A percentile compares a stretch with the other conserved stretches of the same genome.
These are phyloP conservation scores for Cercospora zeae-maydis DNA, from an alignment of 2,329 filamentous ascomycete genomes.

Conservation along the genomic window DNA sequence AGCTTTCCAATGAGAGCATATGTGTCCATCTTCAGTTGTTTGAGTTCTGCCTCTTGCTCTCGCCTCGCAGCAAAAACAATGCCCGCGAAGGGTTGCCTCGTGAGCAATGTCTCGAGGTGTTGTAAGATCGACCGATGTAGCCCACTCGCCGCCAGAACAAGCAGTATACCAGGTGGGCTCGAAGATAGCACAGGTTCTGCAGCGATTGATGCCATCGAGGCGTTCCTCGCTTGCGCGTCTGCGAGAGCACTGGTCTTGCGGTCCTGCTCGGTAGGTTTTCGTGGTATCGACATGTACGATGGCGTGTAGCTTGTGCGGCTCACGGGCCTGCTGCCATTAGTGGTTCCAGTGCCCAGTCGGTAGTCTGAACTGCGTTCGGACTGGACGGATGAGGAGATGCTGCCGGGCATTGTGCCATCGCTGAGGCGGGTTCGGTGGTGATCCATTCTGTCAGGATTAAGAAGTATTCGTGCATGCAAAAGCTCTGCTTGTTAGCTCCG, in stretches of 20 bases:
- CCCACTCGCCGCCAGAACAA: slow-evolving; percentile 16
- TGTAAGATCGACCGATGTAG: slow-evolving; percentile 14
- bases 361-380: slow-evolving; percentile 8
- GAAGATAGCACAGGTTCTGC: background rate
- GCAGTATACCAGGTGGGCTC: slow-evolving; percentile 16
- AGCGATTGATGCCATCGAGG: background rate
- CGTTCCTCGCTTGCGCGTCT: background rate
- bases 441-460: background rate
- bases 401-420: slow-evolving; percentile 7
- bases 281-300: slow-evolving; percentile 12
- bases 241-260: background rate
- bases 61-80: slow-evolving; percentile 17
- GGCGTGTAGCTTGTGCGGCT: slow-evolving; percentile 15
- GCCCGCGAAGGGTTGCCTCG: slow-evolving; percentile 18
- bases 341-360: slow-evolving; percentile 9
- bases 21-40: slow-evolving; percentile 27
- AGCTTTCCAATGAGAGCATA: slow-evolving; percentile 25
- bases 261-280: slow-evolving; percentile 8
- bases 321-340: slow-evolving; percentile 6
- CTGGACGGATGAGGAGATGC: background rate
- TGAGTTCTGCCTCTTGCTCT: slow-evolving; percentile 22
- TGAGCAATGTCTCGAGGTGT: slow-evolving; percentile 24
- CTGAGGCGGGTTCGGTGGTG: slow-evolving; percentile 1
- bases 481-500: background rate
- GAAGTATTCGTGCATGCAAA: background rate